Evolutionary conservation across 805 yeast genomes (phyloP), one percentile per base, ranked within the genome.

Genomic region (Schwanniomyces occidentalis): DNA sequence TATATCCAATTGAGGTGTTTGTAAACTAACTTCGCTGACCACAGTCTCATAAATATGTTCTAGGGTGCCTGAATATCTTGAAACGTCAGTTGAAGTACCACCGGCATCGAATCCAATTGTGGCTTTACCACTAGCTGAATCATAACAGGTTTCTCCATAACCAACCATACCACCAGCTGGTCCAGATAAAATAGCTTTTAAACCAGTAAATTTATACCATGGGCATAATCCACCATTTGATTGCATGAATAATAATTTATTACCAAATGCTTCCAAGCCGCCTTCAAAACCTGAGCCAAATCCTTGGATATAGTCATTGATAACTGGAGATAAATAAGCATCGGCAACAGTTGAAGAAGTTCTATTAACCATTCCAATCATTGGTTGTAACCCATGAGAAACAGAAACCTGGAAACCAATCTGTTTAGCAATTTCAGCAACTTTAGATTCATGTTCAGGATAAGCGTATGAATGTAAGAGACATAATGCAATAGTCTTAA

Each of bases 161-260:
- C 96, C 96, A 22, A 89, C 95, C 27, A 89, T 95, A 30, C 96
- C 96, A 22, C 96, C 96, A 4, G 96, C 96, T 3, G 96, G 96
- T 2, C 96, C 96, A 1, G 95, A 85, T 17, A 89, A 60, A 32
- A 89, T 84, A 3, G 96, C 95, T 44, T 78, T 72, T 24, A 89
- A 65, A 3, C 96, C 96, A 0, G 95, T 80, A 52, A 89, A 89
- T 29, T 75, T 71, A 10, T 76, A 65, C 44, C 90, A 87, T 39
- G 85, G 85, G 9, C 87, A 87, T 37, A 89, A 69, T 2, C 96
- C 96, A 39, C 96, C 96, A 55, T 89, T 95, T 4, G 95, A 85
- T 59, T 89, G 95, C 96, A 89, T 89, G 57, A 89, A 89, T 46
- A 82, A 83, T 41, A 85, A 76, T 41, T 65, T 61, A 23, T 71